These are phyloP conservation scores for Verticillium klebahnii DNA, from an alignment of 2,329 filamentous ascomycete genomes.

Conservation along the genomic window DNA sequence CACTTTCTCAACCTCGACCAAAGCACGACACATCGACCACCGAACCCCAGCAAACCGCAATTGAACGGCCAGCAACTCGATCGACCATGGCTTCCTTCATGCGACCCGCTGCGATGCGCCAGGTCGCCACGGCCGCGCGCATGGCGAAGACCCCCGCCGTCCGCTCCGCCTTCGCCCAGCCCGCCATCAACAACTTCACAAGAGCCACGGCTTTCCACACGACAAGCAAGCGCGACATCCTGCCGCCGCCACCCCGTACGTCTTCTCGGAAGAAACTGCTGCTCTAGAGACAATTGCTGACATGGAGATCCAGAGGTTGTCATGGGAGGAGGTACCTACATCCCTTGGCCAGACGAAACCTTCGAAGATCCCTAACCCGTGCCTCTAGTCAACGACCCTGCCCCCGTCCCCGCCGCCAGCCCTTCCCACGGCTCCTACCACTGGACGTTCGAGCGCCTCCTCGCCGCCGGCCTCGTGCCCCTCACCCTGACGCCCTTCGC, in stretches of 20 bases:
- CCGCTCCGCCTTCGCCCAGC: slow-evolving; percentile 17
- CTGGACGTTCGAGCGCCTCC: slow-evolving; percentile 90
- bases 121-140: slow-evolving; percentile 38
- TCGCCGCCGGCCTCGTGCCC: slow-evolving; percentile 78
- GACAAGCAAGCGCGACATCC: slow-evolving; percentile 67
- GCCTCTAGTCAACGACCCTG: slow-evolving; percentile 76
- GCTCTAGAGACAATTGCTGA: slow-evolving; percentile 33
- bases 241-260: slow-evolving; percentile 84
- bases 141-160: slow-evolving; percentile 25
- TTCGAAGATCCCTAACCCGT: slow-evolving; percentile 8
- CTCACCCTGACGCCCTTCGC: slow-evolving; percentile 89
- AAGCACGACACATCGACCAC: slow-evolving; percentile 4
- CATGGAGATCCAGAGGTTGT: slow-evolving; percentile 56
- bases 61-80: slow-evolving; percentile 8
- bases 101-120: slow-evolving; percentile 51
- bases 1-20: slow-evolving; percentile 9
- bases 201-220: slow-evolving; percentile 82
- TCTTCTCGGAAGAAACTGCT: slow-evolving; percentile 16
- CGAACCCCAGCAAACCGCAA: slow-evolving; percentile 7
- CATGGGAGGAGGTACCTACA: slow-evolving; percentile 63
- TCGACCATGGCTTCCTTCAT: slow-evolving; percentile 50
- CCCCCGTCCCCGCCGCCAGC: slow-evolving; percentile 64
- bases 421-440: slow-evolving; percentile 93
- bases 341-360: slow-evolving; percentile 4
- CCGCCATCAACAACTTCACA: slow-evolving; percentile 29